Evolutionary conservation across 2,329 filamentous ascomycete genomes (phyloP).

Genomic region (Alternaria longipes): DNA sequence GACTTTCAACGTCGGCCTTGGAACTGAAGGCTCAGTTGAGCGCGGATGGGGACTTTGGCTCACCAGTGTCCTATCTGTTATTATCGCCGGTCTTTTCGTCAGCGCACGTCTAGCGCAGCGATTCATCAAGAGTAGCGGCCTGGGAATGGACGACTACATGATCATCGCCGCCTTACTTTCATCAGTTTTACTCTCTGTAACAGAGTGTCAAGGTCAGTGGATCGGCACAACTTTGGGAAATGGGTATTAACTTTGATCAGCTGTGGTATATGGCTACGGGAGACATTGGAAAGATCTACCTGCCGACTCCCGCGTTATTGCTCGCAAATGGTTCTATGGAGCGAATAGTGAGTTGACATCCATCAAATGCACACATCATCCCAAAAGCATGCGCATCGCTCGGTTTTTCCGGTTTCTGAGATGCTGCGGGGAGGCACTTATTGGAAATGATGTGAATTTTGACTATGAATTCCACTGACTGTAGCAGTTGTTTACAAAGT

Average conservation of each 20-base stretch:
- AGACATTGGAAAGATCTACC: slow-evolving; percentile 27
- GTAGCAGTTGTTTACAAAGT: slow-evolving; percentile 48
- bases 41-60: slow-evolving; percentile 36
- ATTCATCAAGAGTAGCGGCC: slow-evolving; percentile 24
- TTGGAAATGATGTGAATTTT: neutral
- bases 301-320: slow-evolving; percentile 23
- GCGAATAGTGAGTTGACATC: slow-evolving; percentile 30
- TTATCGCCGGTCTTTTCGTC: slow-evolving; percentile 30
- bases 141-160: slow-evolving; percentile 35
- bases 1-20: slow-evolving; percentile 34
- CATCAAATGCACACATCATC: neutral
- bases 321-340: slow-evolving; percentile 42
- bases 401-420: neutral
- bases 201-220: slow-evolving; percentile 35
- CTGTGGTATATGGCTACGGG: slow-evolving; percentile 36
- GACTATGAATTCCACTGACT: slow-evolving; percentile 1
- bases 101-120: slow-evolving; percentile 29
- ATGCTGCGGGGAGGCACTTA: neutral
- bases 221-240: neutral
- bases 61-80: slow-evolving; percentile 32
- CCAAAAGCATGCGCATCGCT: neutral
- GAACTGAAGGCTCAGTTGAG: slow-evolving; percentile 31
- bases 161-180: slow-evolving; percentile 32
- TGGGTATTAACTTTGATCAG: slow-evolving; percentile 15
- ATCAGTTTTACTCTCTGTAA: slow-evolving; percentile 31